Evolutionary conservation across 768 basidiomycete genomes (phyloP).

Genomic region (Kwoniella mangroviensis): DNA sequence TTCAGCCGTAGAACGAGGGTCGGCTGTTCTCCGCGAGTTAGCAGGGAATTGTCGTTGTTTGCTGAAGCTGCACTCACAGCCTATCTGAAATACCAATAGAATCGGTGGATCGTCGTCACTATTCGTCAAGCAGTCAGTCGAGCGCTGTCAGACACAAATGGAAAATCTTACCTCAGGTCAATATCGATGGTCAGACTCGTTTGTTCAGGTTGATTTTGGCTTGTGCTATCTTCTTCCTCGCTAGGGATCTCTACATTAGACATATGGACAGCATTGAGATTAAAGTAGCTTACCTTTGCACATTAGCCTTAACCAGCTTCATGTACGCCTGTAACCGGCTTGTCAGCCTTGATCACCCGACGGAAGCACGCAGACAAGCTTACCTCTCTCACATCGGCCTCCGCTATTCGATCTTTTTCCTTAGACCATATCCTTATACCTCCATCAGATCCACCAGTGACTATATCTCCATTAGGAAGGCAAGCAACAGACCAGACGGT

Average conservation of each 20-base stretch:
- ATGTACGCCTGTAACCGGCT: conserved; percentile 2
- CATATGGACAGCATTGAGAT: not conserved
- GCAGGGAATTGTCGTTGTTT: not conserved
- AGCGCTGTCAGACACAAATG: not conserved
- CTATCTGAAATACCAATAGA: conserved; percentile 31
- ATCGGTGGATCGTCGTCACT: conserved; percentile 51
- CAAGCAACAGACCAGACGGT: conserved; percentile 53
- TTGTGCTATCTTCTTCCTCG: not conserved
- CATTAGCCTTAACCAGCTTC: conserved; percentile 19
- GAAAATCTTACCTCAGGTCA: conserved; percentile 35
- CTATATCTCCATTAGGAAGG: conserved; percentile 52
- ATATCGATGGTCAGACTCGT: conserved; percentile 44
- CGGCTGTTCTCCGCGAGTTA: conserved; percentile 19
- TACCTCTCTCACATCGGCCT: conserved; percentile 25
- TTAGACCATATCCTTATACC: conserved; percentile 45
- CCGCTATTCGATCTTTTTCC: conserved; percentile 27
- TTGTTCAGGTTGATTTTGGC: not conserved
- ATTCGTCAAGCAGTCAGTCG: conserved; percentile 4
- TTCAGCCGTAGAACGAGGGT: conserved; percentile 38
- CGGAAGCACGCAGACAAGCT: conserved; percentile 4
- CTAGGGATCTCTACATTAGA: not conserved
- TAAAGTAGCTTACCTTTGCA: conserved; percentile 19
- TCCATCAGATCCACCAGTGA: conserved; percentile 53
- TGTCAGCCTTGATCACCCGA: not conserved
- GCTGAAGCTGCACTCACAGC: conserved; percentile 22